Evolutionary conservation across 2,329 filamentous ascomycete genomes (phyloP).

Genomic region (Sarocladium strictum): DNA sequence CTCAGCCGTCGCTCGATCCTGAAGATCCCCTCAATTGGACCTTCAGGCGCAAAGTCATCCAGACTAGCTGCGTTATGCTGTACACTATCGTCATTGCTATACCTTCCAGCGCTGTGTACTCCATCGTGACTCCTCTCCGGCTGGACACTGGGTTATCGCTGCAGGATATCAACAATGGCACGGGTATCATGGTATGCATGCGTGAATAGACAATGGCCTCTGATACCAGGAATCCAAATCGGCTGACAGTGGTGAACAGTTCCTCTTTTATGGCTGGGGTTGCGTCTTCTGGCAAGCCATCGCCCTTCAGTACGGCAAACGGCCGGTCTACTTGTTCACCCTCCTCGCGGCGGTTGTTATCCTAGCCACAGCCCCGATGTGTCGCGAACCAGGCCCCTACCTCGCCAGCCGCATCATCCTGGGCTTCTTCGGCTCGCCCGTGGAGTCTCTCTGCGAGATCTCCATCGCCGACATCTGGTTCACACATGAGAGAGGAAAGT

Average conservation of each 20-base stretch:
- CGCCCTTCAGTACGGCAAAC: slow-evolving; percentile 30
- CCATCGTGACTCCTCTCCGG: slow-evolving; percentile 22
- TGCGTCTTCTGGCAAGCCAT: slow-evolving; percentile 26
- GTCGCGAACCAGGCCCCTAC: slow-evolving; percentile 18
- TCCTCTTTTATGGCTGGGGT: slow-evolving; percentile 27
- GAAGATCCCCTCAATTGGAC: slow-evolving; percentile 22
- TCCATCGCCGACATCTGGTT: slow-evolving; percentile 23
- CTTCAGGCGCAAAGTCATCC: slow-evolving; percentile 16
- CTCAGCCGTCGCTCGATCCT: slow-evolving; percentile 17
- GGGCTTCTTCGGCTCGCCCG: slow-evolving; percentile 21
- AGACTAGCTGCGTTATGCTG: slow-evolving; percentile 17
- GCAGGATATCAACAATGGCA: slow-evolving; percentile 22
- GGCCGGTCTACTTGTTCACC: slow-evolving; percentile 45
- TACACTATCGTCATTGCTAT: slow-evolving; percentile 18
- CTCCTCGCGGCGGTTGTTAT: slow-evolving; percentile 20
- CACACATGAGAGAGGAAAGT: slow-evolving; percentile 22
- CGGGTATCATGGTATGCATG: slow-evolving; percentile 20
- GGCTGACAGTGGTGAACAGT: slow-evolving; percentile 10
- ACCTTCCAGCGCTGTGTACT: slow-evolving; percentile 23
- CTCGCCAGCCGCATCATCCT: slow-evolving; percentile 22
- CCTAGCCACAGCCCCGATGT: slow-evolving; percentile 21
- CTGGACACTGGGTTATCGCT: slow-evolving; percentile 17
- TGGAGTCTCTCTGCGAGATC: slow-evolving; percentile 24
- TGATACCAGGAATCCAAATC: too few species aligned
- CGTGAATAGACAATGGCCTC: background rate